Percentiles rank a stretch among this genome's conserved stretches.
phyloP scores from a whole-genome alignment of 306 rosid species.

The Chamaecrista fasciculata region DNA sequence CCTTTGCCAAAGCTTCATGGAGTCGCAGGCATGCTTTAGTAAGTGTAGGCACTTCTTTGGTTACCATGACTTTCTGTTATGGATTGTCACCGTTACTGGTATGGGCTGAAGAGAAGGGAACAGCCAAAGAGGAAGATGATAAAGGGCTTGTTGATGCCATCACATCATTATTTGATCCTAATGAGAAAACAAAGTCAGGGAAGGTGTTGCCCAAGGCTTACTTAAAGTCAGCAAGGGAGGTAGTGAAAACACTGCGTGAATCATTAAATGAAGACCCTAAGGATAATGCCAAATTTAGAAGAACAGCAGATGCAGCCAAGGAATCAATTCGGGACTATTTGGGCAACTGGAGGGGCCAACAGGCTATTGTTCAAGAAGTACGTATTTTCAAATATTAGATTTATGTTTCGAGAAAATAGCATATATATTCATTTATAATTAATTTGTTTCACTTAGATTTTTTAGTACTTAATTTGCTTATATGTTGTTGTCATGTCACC shows the following conservation, averaged over 20 bases:
- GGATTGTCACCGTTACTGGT: conserved; percentile 43
- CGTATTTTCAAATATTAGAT: too few relatives aligned
- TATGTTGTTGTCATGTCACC: too few relatives aligned
- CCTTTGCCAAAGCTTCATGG: conserved; percentile 38
- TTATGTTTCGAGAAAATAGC: too few relatives aligned
- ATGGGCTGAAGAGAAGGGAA: conserved; percentile 54
- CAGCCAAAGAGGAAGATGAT: conserved; percentile 47
- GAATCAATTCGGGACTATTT: conserved; percentile 81
- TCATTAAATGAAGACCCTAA: conserved; percentile 64
- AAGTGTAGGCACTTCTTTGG: conserved; percentile 37
- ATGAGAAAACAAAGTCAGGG: conserved; percentile 70
- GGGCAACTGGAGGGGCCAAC: conserved; percentile 80
- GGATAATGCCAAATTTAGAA: conserved; percentile 66
- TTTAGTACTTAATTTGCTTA: too few relatives aligned
- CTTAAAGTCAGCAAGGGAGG: conserved; percentile 75
- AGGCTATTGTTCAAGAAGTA: conserved; percentile 63
- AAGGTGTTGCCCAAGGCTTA: conserved; percentile 83
- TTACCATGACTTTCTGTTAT: conserved; percentile 39
- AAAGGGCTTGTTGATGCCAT: conserved; percentile 60
- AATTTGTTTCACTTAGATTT: too few relatives aligned
- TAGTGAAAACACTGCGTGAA: conserved; percentile 80
- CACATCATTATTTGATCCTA: conserved; percentile 68
- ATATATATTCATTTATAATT: too few relatives aligned
- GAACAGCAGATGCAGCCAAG: conserved; percentile 95
- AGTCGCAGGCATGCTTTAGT: conserved; percentile 53